Percentiles rank a stretch among this genome's conserved stretches.
phyloP scores from a whole-genome alignment of 352 stramenopile species.

The Phytophthora uliginosa region DNA sequence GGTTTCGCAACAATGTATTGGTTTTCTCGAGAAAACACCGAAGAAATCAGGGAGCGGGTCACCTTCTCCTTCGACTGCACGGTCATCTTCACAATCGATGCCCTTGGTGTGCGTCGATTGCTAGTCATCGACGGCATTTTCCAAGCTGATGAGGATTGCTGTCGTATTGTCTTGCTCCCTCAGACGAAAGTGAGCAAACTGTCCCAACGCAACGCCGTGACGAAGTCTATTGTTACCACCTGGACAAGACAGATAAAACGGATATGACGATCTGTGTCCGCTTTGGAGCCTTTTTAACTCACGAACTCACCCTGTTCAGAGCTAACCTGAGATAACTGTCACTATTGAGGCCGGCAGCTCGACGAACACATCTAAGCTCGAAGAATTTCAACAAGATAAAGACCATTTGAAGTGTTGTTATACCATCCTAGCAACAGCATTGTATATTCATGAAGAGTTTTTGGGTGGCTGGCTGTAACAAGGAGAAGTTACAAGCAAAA shows the following conservation, averaged over 20 bases:
- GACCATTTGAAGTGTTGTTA: too few species aligned
- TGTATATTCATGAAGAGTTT: too few species aligned
- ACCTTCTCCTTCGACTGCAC: not conserved
- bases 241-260: not conserved
- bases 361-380: too few species aligned
- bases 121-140: not conserved
- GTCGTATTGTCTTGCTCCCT: not conserved
- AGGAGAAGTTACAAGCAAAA: too few species aligned
- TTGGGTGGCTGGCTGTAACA: too few species aligned
- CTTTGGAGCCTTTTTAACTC: not conserved
- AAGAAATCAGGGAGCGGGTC: not conserved
- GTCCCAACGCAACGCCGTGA: not conserved
- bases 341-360: too few species aligned
- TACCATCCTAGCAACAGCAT: too few species aligned
- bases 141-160: not conserved
- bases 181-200: not conserved
- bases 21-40: constrained; percentile 4
- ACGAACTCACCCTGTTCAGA: too few species aligned
- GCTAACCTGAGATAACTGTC: too few species aligned
- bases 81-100: not conserved
- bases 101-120: not conserved
- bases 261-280: not conserved
- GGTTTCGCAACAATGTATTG: constrained; percentile 1
- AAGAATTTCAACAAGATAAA: too few species aligned
- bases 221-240: not conserved